Percentiles rank a stretch among this genome's conserved stretches.
These are phyloP conservation scores for Bolboschoenoplectus hybrid DNA, from an alignment of 202 grass and related monocot genomes.

Conservation along the genomic window DNA sequence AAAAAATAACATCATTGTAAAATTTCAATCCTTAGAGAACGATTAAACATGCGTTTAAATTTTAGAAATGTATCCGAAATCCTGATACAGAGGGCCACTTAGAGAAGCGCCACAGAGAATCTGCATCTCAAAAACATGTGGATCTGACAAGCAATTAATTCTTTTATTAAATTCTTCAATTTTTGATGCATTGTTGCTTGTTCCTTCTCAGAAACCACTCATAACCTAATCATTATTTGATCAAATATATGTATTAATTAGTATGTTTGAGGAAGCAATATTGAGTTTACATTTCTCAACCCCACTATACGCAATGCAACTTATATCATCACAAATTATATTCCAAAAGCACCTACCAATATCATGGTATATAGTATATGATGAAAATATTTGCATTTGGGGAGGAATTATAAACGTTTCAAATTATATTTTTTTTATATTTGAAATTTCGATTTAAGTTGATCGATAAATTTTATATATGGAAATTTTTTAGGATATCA, in stretches of 20 bases:
- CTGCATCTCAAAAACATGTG: not conserved
- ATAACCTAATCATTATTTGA: slow-evolving; percentile 23
- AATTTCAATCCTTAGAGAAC: not conserved
- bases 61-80: not conserved
- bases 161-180: not conserved
- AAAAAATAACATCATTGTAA: too few relatives aligned
- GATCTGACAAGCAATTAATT: slow-evolving; percentile 26
- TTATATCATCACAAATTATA: slow-evolving; percentile 23
- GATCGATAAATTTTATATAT: too few relatives aligned
- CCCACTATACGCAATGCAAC: slow-evolving; percentile 24
- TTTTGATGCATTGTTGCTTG: not conserved
- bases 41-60: not conserved
- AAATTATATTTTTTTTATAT: too few relatives aligned
- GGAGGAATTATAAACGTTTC: too few relatives aligned
- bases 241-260: not conserved
- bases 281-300: slow-evolving; percentile 35
- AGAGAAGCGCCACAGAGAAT: not conserved
- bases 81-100: not conserved
- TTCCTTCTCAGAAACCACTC: slow-evolving; percentile 27
- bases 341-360: not conserved
- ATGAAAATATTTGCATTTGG: too few relatives aligned
- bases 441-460: too few relatives aligned
- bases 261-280: slow-evolving; percentile 6
- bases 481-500: too few relatives aligned
- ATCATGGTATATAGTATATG: not conserved